Evolutionary conservation across 2,329 filamentous ascomycete genomes (phyloP).

Genomic region (Neopestalotiopsis clavispora): DNA sequence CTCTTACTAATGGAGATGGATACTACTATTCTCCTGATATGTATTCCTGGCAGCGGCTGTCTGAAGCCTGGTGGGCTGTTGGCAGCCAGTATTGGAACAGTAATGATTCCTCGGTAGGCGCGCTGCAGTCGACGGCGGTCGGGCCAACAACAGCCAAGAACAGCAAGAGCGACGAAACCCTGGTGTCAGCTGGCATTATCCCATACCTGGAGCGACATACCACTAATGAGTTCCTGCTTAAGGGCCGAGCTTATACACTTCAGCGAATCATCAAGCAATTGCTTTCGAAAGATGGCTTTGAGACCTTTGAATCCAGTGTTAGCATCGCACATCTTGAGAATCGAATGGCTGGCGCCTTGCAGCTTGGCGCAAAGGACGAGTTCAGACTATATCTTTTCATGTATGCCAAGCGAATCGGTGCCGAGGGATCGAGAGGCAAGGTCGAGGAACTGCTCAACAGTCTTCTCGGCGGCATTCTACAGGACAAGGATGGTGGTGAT

Average conservation of each 20-base stretch:
- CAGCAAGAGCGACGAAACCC: slow-evolving; percentile 52
- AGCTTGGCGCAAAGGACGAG: slow-evolving; percentile 85
- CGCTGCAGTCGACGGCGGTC: slow-evolving; percentile 74
- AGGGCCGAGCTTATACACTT: slow-evolving; percentile 88
- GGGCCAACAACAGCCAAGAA: slow-evolving; percentile 58
- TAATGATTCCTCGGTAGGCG: slow-evolving; percentile 86
- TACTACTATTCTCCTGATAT: slow-evolving; percentile 86
- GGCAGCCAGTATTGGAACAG: slow-evolving; percentile 99
- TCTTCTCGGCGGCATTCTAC: slow-evolving; percentile 74
- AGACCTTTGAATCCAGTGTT: slow-evolving; percentile 87
- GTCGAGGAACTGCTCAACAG: slow-evolving; percentile 90
- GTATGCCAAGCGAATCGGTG: slow-evolving; percentile 95
- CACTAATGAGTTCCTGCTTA: slow-evolving; percentile 88
- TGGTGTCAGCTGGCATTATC: slow-evolving; percentile 88
- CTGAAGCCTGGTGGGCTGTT: slow-evolving; percentile 97
- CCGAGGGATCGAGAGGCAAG: slow-evolving; percentile 84
- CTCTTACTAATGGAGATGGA: slow-evolving; percentile 91
- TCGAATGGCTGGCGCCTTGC: slow-evolving; percentile 85
- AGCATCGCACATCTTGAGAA: slow-evolving; percentile 97
- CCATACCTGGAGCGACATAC: slow-evolving; percentile 93
- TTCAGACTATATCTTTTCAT: slow-evolving; percentile 96
- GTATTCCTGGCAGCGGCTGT: slow-evolving; percentile 93
- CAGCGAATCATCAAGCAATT: slow-evolving; percentile 90
- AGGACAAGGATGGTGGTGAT: slow-evolving; percentile 57
- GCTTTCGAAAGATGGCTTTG: slow-evolving; percentile 86